A percentile compares a stretch with the other conserved stretches of the same genome.
These are phyloP conservation scores for Lichtheimia ornata DNA, from an alignment of 371 early-diverging fungal genomes.

Conservation along the genomic window DNA sequence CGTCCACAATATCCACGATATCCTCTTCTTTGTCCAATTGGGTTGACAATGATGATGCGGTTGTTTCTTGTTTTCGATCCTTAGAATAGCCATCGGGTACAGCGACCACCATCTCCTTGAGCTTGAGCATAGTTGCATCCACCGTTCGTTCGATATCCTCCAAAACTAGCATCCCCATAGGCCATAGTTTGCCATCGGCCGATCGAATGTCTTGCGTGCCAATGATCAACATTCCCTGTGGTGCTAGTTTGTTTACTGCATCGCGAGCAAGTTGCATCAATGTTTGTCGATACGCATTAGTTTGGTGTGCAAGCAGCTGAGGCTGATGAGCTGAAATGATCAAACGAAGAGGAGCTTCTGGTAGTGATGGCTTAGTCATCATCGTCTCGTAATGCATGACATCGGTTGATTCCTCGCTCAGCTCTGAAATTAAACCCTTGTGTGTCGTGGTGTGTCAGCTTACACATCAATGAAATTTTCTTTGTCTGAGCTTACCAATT, in stretches of 20 bases:
- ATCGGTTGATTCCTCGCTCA: conserved; percentile 78
- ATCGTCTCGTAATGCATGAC: conserved; percentile 70
- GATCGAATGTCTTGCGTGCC: conserved; percentile 77
- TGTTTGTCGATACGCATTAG: conserved; percentile 61
- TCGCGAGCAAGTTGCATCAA: conserved; percentile 62
- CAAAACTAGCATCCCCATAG: conserved; percentile 73
- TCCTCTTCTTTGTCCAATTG: conserved; percentile 26
- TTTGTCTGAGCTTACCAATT: conserved; percentile 47
- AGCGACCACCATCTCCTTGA: conserved; percentile 82
- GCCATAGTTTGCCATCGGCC: conserved; percentile 64
- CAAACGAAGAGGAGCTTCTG: conserved; percentile 51
- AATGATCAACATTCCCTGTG: conserved; percentile 68
- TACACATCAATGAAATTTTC: conserved; percentile 4
- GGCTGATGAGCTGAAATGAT: conserved; percentile 68
- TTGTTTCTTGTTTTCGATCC: conserved; percentile 49
- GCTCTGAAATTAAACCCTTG: conserved; percentile 77
- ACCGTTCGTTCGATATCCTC: conserved; percentile 73
- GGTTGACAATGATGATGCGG: not conserved
- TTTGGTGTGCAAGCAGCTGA: conserved; percentile 35
- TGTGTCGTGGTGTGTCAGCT: not conserved
- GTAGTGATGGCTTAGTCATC: conserved; percentile 38
- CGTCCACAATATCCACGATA: conserved; percentile 31
- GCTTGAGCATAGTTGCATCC: conserved; percentile 52
- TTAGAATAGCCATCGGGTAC: conserved; percentile 83
- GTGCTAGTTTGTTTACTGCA: conserved; percentile 53